Base-by-base conservation (phyloP, 1,139 yeast species). In the Saccharomyces hybrid region DNA sequence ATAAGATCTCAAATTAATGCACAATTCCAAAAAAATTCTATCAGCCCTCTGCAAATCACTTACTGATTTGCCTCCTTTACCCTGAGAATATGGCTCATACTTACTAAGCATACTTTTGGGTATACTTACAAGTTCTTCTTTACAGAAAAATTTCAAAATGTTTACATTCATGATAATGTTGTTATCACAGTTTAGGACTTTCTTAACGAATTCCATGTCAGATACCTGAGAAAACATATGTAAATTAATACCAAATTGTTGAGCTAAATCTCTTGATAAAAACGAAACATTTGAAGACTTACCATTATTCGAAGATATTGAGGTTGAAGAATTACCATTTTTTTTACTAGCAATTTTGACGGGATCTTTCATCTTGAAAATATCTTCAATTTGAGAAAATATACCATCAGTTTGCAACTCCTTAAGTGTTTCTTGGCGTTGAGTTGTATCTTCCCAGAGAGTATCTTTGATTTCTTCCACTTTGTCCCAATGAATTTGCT, bases 401-500 rank as follows among this genome's bases (percentile, higher is more conserved):
- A 91, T 80, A 20, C 98, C 98, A 58, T 80, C 77, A 16, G 49
- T 48, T 56, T 82, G 80, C 52, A 81, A 75, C 50, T 90, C 75
- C 51, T 78, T 78, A 52, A 80, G 80, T 0, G 81, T 77, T 28
- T 83, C 70, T 75, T 70, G 7, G 70, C 68, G 56, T 76, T 82
- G 53, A 71, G 73, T 49, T 78, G 78, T 30, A 78, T 73, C 60
- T 44, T 79, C 81, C 99, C 99, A 93, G 53, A 93, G 81, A 0
- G 98, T 91, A 48, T 83, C 79, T 48, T 83, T 80, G 48, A 88
- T 83, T 50, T 77, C 76, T 32, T 83, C 85, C 49, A 93, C 76
- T 66, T 82, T 87, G 61, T 91, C 96, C 98, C 98, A 93, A 68
- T 93, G 99, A 78, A 93, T 84, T 66, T 91, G 98, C 69, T 91